A percentile compares a stretch with the other conserved stretches of the same genome.
Evolutionary conservation across 2,329 filamentous ascomycete species (phyloP).

Genomic region (Beauveria brongniartii): DNA sequence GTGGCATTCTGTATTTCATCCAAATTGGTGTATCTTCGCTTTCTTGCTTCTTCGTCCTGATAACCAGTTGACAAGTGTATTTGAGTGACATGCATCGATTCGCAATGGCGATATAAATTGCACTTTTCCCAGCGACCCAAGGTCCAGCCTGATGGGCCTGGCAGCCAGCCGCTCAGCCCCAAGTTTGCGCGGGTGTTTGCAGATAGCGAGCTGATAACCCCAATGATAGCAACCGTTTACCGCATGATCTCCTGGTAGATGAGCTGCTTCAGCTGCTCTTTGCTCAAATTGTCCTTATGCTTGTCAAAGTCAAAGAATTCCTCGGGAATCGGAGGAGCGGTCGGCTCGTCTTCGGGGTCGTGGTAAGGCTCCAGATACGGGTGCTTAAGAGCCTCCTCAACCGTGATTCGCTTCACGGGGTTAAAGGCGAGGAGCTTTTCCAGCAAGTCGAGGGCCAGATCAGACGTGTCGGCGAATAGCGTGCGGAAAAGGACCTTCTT

Average conservation of each 20-base stretch:
- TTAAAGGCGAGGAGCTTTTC: constrained; percentile 98
- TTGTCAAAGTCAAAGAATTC: constrained; percentile 99
- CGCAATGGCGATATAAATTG: neutral
- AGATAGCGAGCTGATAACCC: neutral
- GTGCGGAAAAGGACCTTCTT: constrained; percentile 98
- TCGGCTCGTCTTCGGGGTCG: constrained; percentile 96
- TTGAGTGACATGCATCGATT: neutral
- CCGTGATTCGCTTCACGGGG: constrained; percentile 95
- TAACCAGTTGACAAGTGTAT: neutral
- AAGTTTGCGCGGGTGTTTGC: neutral
- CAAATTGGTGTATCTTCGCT: constrained; percentile 10
- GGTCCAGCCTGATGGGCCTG: constrained; percentile 9
- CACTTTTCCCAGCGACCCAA: neutral
- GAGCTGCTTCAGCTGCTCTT: constrained; percentile 94
- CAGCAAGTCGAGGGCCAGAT: constrained; percentile 83
- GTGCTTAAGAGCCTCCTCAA: constrained; percentile 94
- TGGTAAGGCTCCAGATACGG: constrained; percentile 98
- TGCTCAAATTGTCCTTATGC: constrained; percentile 97
- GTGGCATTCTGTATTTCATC: constrained; percentile 9
- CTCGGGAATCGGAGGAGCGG: constrained; percentile 90
- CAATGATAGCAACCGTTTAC: constrained; percentile 24
- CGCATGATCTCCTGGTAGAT: constrained; percentile 96
- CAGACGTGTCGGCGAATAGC: constrained; percentile 99
- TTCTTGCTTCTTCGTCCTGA: neutral
- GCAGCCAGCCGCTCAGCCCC: neutral